Evolutionary conservation across 2,329 filamentous ascomycete species (phyloP), one percentile per base, ranked within the genome.

Genomic region (Penicillium polonicum): DNA sequence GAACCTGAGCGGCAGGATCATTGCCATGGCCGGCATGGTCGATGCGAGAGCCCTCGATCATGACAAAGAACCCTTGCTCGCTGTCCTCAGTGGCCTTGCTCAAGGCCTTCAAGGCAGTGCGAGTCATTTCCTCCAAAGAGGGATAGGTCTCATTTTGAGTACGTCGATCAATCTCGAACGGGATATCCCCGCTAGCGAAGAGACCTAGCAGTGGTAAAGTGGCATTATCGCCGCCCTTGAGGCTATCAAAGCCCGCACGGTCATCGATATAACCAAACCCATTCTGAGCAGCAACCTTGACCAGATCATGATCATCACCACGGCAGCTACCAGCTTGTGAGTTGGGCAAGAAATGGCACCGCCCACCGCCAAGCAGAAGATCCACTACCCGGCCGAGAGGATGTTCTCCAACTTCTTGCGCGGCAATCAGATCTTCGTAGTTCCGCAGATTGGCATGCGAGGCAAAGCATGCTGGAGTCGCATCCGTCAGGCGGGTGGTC

Each of bases 21-120:
- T 94, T 94, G 62, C 84, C 85, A 71, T 94, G 90, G 7, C 92
- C 94, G 4, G 94, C 93, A 72, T 99, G 94, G 70, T 99, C 94
- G 68, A 99, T 97, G 42, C 94, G 84, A 68, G 91, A 96, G 5
- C 92, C 94, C 76, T 99, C 94, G 60, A 99, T 95, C 93, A 99
- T 96, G 67, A 99, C 81, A 77, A 99, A 99, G 81, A 97, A 99
- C 5, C 94, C 94, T 75, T 95, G 87, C 42, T 97, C 91, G 61
- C 85, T 91, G 70, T 92, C 82, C 69, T 85, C 82, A 0, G 94
- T 97, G 0, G 92, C 94, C 58, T 87, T 86, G 61, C 89, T 88
- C 25, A 99, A 83, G 1, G 90, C 87, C 15, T 83, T 85, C 60
- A 99, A 80, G 1, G 94, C 93, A 17, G 90, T 91, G 65, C 83